Percentiles rank a stretch among this genome's conserved stretches.
Evolutionary conservation across 2,329 filamentous ascomycete species (phyloP).

Genomic region (Sordariomycetes sp.): DNA sequence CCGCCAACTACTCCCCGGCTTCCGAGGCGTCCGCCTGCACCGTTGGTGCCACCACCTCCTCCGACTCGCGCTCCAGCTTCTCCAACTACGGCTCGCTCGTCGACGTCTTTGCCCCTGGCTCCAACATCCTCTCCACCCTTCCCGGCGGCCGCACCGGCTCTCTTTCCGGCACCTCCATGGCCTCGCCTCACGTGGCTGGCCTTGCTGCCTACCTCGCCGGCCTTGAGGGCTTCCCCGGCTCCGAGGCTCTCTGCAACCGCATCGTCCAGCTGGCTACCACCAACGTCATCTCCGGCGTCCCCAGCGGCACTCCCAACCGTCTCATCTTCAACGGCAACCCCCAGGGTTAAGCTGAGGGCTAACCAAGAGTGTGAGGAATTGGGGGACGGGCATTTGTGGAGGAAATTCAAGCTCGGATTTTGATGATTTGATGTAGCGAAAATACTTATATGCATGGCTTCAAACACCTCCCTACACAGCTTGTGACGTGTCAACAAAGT

Average conservation of each 20-base stretch:
- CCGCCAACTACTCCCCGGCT: conserved; percentile 33
- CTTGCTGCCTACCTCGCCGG: conserved; percentile 33
- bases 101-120: conserved; percentile 43
- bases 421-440: too few species aligned
- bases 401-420: not conserved
- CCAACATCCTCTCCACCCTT: conserved; percentile 37
- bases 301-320: conserved; percentile 36
- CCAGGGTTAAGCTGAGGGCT: conserved; percentile 3
- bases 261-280: conserved; percentile 32
- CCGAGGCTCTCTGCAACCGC: conserved; percentile 35
- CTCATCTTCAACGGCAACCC: conserved; percentile 44
- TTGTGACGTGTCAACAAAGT: too few species aligned
- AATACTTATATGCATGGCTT: too few species aligned
- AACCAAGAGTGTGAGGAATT: too few species aligned
- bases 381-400: too few species aligned
- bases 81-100: conserved; percentile 40
- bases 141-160: conserved; percentile 20
- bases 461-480: too few species aligned
- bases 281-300: conserved; percentile 28
- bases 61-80: conserved; percentile 29
- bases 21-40: conserved; percentile 38
- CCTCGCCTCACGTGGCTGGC: conserved; percentile 28
- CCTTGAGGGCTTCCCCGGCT: conserved; percentile 28
- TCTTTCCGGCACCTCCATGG: conserved; percentile 30
- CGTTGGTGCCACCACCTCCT: conserved; percentile 37